Conservation (phyloP, 73 alveolate species). For the Paramecium primaurelia region DNA sequence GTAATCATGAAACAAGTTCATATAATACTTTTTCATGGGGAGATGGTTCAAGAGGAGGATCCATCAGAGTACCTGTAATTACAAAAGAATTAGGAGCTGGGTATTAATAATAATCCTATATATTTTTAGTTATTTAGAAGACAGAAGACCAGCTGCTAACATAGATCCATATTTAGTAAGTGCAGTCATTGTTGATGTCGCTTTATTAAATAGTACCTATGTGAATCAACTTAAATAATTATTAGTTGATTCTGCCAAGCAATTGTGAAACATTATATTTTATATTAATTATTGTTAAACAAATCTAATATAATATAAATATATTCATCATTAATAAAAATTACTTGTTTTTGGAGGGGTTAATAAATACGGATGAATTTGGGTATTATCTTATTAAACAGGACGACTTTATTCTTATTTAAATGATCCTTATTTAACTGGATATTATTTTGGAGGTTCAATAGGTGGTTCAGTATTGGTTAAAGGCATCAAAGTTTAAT, state of each 20-base stretch:
- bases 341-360: conserved; percentile 34
- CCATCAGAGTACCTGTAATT: conserved; percentile 87
- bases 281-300: not conserved
- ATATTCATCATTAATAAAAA: not conserved
- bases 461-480: not conserved
- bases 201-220: not conserved
- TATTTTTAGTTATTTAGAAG: conserved; percentile 75
- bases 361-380: conserved; percentile 31
- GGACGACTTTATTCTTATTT: not conserved
- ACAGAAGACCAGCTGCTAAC: conserved; percentile 93
- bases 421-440: not conserved
- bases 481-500: not conserved
- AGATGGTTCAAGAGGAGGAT: conserved; percentile 88
- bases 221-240: not conserved
- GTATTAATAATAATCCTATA: not conserved
- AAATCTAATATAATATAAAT: not conserved
- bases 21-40: conserved; percentile 77
- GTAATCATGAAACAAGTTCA: conserved; percentile 83
- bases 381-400: not conserved
- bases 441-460: not conserved
- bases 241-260: not conserved
- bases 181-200: conserved; percentile 67
- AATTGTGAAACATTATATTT: not conserved
- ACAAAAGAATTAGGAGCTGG: conserved; percentile 75
- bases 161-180: conserved; percentile 84